Percentiles rank a stretch among this genome's conserved stretches.
Evolutionary conservation across 176 grass and related monocot genomes (phyloP).

Genomic region (Themeda triandra): DNA sequence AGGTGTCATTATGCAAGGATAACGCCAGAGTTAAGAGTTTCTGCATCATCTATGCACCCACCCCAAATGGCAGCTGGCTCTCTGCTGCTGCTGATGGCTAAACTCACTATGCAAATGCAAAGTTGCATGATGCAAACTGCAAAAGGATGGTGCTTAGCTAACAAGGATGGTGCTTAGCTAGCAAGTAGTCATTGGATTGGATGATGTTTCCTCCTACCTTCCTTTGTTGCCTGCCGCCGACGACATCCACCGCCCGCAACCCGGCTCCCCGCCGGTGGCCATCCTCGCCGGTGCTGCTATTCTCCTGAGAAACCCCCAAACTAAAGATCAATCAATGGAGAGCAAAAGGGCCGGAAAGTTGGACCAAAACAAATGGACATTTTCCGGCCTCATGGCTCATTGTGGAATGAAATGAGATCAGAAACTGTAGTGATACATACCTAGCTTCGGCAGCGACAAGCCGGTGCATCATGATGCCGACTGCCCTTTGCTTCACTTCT

Average conservation of each 20-base stretch:
- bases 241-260: constrained; percentile 25
- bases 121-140: neutral
- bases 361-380: neutral
- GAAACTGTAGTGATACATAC: neutral
- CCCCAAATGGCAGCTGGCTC: no score
- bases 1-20: neutral
- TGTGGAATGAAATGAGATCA: neutral
- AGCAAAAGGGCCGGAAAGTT: neutral
- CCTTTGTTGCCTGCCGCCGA: neutral
- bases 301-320: neutral
- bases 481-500: neutral
- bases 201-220: constrained; percentile 37
- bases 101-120: neutral
- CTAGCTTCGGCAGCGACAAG: constrained; percentile 1
- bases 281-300: neutral
- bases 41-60: neutral
- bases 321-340: neutral
- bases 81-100: no score
- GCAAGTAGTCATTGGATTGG: neutral
- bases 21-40: neutral
- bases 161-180: neutral
- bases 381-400: neutral
- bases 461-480: constrained; percentile 37
- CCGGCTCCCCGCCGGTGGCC: neutral
- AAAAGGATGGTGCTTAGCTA: neutral